Percentiles rank a stretch among this genome's conserved stretches.
Evolutionary conservation across 306 rosid species (phyloP).

Genomic region (Inga leiocalycina): DNA sequence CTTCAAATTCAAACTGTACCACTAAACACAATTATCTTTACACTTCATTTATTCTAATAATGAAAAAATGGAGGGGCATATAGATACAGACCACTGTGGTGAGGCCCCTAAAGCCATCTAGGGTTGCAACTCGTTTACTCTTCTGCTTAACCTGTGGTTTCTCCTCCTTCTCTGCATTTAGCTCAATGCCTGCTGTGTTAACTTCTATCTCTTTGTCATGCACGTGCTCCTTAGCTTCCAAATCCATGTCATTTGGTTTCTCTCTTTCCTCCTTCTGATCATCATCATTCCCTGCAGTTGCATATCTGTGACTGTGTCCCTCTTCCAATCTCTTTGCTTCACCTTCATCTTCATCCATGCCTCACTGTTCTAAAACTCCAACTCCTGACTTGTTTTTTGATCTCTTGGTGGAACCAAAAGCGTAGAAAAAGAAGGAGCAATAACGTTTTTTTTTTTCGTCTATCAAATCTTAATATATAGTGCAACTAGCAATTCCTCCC

Average conservation of each 20-base stretch:
- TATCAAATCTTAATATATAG: no score
- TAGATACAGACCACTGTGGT: slow-evolving; percentile 63
- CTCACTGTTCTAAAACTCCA: background rate
- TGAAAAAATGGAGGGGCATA: background rate
- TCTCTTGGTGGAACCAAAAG: background rate
- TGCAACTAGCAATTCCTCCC: no score
- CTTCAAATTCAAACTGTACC: background rate
- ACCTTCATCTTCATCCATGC: slow-evolving; percentile 65
- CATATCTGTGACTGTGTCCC: slow-evolving; percentile 34
- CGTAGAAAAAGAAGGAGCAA: slow-evolving; percentile 5
- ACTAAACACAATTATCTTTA: no score
- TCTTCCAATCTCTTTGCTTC: slow-evolving; percentile 61
- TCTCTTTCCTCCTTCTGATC: slow-evolving; percentile 9
- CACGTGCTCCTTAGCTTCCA: slow-evolving; percentile 28
- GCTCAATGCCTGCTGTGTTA: background rate
- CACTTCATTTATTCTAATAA: background rate
- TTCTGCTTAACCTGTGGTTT: slow-evolving; percentile 39
- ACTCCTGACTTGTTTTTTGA: background rate
- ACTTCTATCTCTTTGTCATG: slow-evolving; percentile 23
- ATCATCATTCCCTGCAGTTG: slow-evolving; percentile 1
- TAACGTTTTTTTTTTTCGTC: no score
- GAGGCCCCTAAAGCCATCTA: slow-evolving; percentile 82
- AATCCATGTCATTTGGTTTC: slow-evolving; percentile 5
- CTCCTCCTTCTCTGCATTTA: slow-evolving; percentile 14
- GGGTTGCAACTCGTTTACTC: slow-evolving; percentile 65